Evolutionary conservation across 164 flowering plant species (phyloP), one percentile per base, ranked within the genome.

Genomic region (Protea cynaroides): DNA sequence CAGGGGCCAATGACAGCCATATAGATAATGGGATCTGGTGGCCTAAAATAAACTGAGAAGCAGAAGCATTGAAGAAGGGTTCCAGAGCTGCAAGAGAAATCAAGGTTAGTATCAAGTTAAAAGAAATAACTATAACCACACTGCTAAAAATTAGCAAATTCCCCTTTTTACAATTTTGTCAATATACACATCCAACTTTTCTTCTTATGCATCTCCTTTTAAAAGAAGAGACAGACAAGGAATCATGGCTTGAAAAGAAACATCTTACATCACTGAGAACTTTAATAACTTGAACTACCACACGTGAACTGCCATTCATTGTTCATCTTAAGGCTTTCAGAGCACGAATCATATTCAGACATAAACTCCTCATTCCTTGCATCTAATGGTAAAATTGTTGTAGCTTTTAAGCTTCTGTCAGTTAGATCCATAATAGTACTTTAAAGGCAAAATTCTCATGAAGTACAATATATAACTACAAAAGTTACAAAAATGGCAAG

Each of bases 41-140:
- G 55, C 89, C 89, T 67, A 84, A 64, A 68, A 84, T 65, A 69
- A 82, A 84, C 71, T 84, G 86, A 70, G 89, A 82, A 68, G 86
- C 86, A 62, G 85, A 69, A 61, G 89, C 86, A 69, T 78, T 82
- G 80, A 84, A 81, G 73, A 82, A 84, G 44, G 86, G 89, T 76
- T 84, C 89, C 65, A 81, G 71, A 10, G 86, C 85, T 84, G 82
- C 62, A 50, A 15, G 65, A 34, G 21, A 55, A 53, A 75, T 62
- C 58, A 74, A 67, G 49, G 23, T 4, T 14, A 49, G n/a, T 25
- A 34, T 60, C n/a, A 63, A 59, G 34, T 7, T 18, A 60, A 4
- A 36, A 60, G 11, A 58, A 46, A 46, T 22, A 51, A 3, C 15
- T 9, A 21, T 21, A 51, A 29, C 34, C 11, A 38, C 21, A 25